A percentile compares a stretch with the other conserved stretches of the same genome.
phyloP scores from a whole-genome alignment of 192 early-diverging fungal genomes.

The Paraglomus brasilianum region DNA sequence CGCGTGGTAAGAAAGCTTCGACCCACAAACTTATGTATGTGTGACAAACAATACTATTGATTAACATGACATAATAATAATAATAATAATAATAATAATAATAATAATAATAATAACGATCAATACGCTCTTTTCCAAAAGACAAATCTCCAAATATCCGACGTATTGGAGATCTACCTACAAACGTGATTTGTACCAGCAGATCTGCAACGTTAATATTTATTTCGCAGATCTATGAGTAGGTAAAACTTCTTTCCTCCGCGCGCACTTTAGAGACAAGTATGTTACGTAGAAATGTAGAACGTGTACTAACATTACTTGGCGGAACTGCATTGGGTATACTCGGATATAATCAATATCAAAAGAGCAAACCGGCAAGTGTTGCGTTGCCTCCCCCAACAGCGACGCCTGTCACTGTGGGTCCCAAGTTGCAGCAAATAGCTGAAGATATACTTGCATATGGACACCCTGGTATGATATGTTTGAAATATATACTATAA shows the following conservation, averaged over 20 bases:
- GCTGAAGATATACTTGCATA: conserved; percentile 38
- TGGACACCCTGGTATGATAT: conserved; percentile 39
- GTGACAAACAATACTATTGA: no score
- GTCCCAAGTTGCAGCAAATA: conserved; percentile 23
- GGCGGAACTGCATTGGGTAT: conserved; percentile 46
- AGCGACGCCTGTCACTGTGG: background rate
- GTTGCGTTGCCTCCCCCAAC: background rate
- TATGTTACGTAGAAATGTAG: conserved; percentile 6
- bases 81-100: no score
- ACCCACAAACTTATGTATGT: no score
- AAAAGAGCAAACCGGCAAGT: conserved; percentile 29
- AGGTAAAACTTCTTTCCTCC: background rate
- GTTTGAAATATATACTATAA: background rate
- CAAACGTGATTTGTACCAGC: no score
- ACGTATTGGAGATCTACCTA: no score
- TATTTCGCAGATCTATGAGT: no score
- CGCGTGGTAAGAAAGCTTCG: no score
- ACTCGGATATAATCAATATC: conserved; percentile 34
- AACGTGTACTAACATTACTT: conserved; percentile 35
- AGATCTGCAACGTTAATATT: no score
- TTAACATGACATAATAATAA: no score
- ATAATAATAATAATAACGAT: no score
- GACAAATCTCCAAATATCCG: no score
- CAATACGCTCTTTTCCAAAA: no score
- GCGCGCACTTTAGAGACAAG: background rate